phyloP scores from a whole-genome alignment of 2,329 filamentous ascomycete species.

The Fusarium nurragi region DNA sequence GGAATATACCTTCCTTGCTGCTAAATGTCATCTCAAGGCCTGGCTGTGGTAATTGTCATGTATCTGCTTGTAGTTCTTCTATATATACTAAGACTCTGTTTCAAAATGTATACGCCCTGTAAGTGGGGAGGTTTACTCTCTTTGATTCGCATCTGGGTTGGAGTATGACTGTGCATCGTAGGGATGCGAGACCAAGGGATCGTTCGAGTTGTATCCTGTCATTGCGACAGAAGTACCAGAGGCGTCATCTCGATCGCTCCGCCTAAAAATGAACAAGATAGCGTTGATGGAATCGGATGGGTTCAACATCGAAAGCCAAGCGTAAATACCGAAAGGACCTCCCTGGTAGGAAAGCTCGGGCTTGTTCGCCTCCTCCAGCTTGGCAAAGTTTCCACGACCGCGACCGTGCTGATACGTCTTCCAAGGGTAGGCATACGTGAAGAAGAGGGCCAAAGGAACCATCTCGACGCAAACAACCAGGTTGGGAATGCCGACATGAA shows the following conservation, averaged over 20 bases:
- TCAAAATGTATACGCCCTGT: no score
- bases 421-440: conserved; percentile 35
- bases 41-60: no score
- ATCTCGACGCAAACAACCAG: conserved; percentile 33
- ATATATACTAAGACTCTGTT: no score
- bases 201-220: conserved; percentile 9
- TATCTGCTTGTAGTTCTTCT: no score
- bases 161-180: conserved; percentile 11
- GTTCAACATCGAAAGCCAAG: conserved; percentile 34
- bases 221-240: conserved; percentile 1
- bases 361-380: conserved; percentile 1
- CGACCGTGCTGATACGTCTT: conserved; percentile 19
- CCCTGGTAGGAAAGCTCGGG: conserved; percentile 23
- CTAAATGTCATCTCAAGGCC: no score
- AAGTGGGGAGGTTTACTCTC: neutral
- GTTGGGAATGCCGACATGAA: conserved; percentile 37
- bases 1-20: no score
- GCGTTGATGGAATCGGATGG: conserved; percentile 27
- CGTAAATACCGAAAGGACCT: conserved; percentile 22
- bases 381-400: conserved; percentile 11
- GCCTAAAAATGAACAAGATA: conserved; percentile 22
- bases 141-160: neutral
- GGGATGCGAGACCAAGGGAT: conserved; percentile 1
- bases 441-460: conserved; percentile 35
- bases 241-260: neutral